These are phyloP conservation scores for Peltaster fructicola DNA, from an alignment of 2,329 filamentous ascomycete species.

Conservation along the genomic window DNA sequence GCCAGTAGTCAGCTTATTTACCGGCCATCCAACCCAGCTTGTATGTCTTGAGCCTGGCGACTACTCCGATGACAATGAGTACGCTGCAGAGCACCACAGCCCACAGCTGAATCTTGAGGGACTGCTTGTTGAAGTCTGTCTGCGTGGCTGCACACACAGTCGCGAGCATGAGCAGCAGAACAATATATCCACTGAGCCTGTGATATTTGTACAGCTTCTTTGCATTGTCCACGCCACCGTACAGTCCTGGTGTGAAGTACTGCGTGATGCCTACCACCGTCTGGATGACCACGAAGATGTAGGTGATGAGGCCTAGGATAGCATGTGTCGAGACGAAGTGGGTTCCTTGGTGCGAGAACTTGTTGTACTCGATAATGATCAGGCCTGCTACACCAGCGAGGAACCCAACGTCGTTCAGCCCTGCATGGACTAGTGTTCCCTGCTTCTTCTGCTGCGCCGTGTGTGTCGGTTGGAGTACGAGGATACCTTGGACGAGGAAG, in stretches of 20 bases:
- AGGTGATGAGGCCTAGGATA: slow-evolving; percentile 62
- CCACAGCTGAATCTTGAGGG: slow-evolving; percentile 61
- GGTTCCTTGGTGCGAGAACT: slow-evolving; percentile 44
- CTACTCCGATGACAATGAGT: slow-evolving; percentile 52
- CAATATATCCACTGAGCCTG: slow-evolving; percentile 55
- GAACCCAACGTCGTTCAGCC: slow-evolving; percentile 49
- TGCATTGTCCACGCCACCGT: slow-evolving; percentile 62
- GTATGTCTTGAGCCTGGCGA: slow-evolving; percentile 61
- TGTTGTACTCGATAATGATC: slow-evolving; percentile 67
- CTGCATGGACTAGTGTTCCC: slow-evolving; percentile 48
- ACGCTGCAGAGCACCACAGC: slow-evolving; percentile 47
- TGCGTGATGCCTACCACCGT: slow-evolving; percentile 66
- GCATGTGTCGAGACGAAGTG: slow-evolving; percentile 73
- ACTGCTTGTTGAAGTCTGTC: slow-evolving; percentile 54
- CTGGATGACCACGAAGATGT: slow-evolving; percentile 53
- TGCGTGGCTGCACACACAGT: slow-evolving; percentile 59
- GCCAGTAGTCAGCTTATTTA: slow-evolving; percentile 6
- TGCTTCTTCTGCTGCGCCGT: slow-evolving; percentile 53
- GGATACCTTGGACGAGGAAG: slow-evolving; percentile 58
- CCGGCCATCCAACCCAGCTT: slow-evolving; percentile 50
- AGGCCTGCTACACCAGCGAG: slow-evolving; percentile 46
- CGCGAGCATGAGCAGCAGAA: slow-evolving; percentile 51
- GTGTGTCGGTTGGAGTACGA: slow-evolving; percentile 76
- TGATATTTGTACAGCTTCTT: slow-evolving; percentile 86
- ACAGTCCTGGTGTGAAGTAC: slow-evolving; percentile 56